Evolutionary conservation across 306 rosid genomes (phyloP), one percentile per base, ranked within the genome.

Genomic region (Trifolium pratense): DNA sequence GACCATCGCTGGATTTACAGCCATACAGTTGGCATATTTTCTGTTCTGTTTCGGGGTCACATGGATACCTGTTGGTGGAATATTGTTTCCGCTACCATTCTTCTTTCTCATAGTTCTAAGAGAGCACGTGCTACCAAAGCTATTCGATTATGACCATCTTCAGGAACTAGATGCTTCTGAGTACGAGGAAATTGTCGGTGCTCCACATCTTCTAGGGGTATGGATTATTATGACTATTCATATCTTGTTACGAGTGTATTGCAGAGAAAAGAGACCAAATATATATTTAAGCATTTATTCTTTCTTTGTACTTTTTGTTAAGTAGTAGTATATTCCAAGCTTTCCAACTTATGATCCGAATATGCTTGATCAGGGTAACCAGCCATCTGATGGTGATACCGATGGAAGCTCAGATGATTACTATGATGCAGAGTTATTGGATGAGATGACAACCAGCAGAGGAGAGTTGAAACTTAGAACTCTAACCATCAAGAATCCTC

Each of bases 131-230:
- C 98, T 93, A 56, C 97, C 96, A 58, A 91, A 75, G 77, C 61
- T 91, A 7, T 88, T 93, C 77, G 70, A 76, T 1, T 77, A 86
- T 15, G 40, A 11, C 34, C 78, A 89, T 81, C 87, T 93, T 61
- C 89, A 81, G 73, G 98, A 93, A 79, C 88, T 93, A 13, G 97
- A 93, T 74, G 92, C 97, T 62, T 88, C 94, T n/a, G 98, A 87
- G 56, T 93, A 89, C 17, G 97, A 93, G 86, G 97, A 93, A 85
- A 61, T 91, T 36, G 48, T 72, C 0, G 92, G 97, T 34, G 78
- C 83, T 61, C 86, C 89, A 3, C 69, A n/a, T n/a, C n/a, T n/a
- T n/a, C 9, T 71, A 10, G 56, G 15, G 86, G 88, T 85, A 64
- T 2, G 42, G 32, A 26, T 57, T 20, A 71, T 55, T 20, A 23